Base-by-base conservation (phyloP, 2,329 filamentous ascomycete genomes). In the Graphilbum ipis-grandicollis region DNA sequence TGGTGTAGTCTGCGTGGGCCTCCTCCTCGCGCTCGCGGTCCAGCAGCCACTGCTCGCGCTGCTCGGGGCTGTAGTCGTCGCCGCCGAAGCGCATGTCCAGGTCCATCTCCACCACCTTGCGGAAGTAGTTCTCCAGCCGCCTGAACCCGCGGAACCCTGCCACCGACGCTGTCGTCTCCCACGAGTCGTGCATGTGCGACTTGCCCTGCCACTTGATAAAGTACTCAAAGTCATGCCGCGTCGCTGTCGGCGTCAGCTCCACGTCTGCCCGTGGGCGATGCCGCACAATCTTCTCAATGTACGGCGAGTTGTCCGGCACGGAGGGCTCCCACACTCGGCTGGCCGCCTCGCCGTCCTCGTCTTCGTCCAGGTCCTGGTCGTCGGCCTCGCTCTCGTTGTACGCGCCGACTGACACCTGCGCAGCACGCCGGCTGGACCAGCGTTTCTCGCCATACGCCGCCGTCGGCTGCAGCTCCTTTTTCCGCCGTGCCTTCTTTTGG, bases 161-260 rank as follows among this genome's bases (percentile, higher is more conserved):
- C 21, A 94, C 70, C 17, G 65, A 70, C 38, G 82, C 75, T 41
- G 78, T 77, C 0, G 75, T 77, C 56, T 96, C 86, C 88, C 90
- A 98, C 0, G 85, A 93, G 39, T 92, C 82, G 60, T 98, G 90
- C 47, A 93, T 77, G 53, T 98, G 85, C 10, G 90, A 93, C 56
- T 85, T 83, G 46, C 79, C 83, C 56, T 94, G 83, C 90, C 92
- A 98, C 61, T 98, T 98, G 57, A 98, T 85, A 56, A 78, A 71
- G 48, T 67, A 98, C 50, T 96, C 84, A 48, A 90, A 94, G 51
- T 94, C 82, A 37, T 85, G 72, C 46, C 68, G 66, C 19, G 57
- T 64, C 2, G 66, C 53, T 34, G 82, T 75, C 38, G 63, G 61
- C 13, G 65, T 57, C 39, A 73, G 55, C 43, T 71, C 71, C 33